Percentiles rank a stretch among this genome's conserved stretches.
Conservation (phyloP, 257 asterid species). For the Rehmannia glutinosa region DNA sequence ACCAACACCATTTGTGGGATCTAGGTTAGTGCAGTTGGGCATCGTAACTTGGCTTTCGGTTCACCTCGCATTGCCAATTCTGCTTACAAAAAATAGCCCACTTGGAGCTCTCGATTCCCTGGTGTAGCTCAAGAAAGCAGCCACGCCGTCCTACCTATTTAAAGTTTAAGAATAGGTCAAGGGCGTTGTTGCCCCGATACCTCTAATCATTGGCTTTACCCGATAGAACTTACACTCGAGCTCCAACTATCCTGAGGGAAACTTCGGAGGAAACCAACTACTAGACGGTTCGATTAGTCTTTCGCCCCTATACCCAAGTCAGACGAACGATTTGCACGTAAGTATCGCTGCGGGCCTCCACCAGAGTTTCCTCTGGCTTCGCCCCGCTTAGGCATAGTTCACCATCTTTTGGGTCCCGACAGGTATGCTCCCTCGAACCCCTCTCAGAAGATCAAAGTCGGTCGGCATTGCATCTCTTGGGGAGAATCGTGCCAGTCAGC, state of each 20-base stretch:
- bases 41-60: background rate
- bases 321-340: conserved; percentile 58
- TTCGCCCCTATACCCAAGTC: conserved; percentile 66
- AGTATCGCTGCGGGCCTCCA: conserved; percentile 57
- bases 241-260: conserved; percentile 27
- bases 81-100: conserved; percentile 1
- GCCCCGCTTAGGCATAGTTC: conserved; percentile 66
- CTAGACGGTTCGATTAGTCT: too few relatives aligned
- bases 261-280: too few relatives aligned
- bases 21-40: background rate
- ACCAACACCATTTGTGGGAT: background rate
- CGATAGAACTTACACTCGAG: conserved; percentile 3
- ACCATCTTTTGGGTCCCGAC: conserved; percentile 61
- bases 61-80: background rate
- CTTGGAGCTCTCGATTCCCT: too few relatives aligned
- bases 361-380: conserved; percentile 54
- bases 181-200: conserved; percentile 5
- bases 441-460: too few relatives aligned
- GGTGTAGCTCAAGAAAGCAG: too few relatives aligned
- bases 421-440: conserved; percentile 47
- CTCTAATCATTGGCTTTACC: conserved; percentile 14
- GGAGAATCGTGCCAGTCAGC: conserved; percentile 18
- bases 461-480: conserved; percentile 11
- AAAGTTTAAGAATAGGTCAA: too few relatives aligned
- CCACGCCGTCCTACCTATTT: too few relatives aligned